Conservation (phyloP, 306 rosid species). For the Medicago lupulina region DNA sequence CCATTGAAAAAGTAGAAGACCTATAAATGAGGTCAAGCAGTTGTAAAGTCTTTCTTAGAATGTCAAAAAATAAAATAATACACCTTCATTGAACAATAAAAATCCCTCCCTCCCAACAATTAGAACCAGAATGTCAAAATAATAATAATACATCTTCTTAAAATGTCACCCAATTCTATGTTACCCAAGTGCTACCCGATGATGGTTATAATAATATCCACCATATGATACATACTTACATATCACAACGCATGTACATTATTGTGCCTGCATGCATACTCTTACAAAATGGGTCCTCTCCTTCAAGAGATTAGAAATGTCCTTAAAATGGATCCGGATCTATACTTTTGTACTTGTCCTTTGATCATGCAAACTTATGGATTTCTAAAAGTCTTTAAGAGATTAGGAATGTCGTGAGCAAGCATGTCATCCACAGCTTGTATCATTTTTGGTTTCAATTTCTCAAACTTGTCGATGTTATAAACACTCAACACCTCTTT, state of each 20-base stretch:
- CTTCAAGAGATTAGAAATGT: too few species aligned
- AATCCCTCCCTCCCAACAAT: slow-evolving; percentile 8
- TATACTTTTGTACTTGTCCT: not conserved
- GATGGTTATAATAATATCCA: not conserved
- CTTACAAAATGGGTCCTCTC: too few species aligned
- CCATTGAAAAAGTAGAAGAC: not conserved
- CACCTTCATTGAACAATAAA: slow-evolving; percentile 5
- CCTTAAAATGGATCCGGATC: too few species aligned
- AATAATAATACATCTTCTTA: too few species aligned
- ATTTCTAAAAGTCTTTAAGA: slow-evolving; percentile 77
- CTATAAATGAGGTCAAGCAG: not conserved
- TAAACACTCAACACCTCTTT: slow-evolving; percentile 66
- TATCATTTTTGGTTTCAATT: slow-evolving; percentile 74
- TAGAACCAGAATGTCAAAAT: too few species aligned
- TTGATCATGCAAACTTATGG: slow-evolving; percentile 48
- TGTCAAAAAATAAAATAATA: too few species aligned
- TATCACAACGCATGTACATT: not conserved
- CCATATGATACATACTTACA: not conserved
- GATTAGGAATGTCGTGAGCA: slow-evolving; percentile 87
- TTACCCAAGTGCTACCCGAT: too few species aligned
- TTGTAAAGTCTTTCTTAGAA: not conserved
- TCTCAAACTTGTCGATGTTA: slow-evolving; percentile 84
- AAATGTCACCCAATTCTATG: too few species aligned
- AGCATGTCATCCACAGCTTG: slow-evolving; percentile 93
- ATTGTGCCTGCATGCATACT: not conserved